A percentile compares a stretch with the other conserved stretches of the same genome.
phyloP scores from a whole-genome alignment of 2,329 filamentous ascomycete species.

The Fusarium heterosporum region DNA sequence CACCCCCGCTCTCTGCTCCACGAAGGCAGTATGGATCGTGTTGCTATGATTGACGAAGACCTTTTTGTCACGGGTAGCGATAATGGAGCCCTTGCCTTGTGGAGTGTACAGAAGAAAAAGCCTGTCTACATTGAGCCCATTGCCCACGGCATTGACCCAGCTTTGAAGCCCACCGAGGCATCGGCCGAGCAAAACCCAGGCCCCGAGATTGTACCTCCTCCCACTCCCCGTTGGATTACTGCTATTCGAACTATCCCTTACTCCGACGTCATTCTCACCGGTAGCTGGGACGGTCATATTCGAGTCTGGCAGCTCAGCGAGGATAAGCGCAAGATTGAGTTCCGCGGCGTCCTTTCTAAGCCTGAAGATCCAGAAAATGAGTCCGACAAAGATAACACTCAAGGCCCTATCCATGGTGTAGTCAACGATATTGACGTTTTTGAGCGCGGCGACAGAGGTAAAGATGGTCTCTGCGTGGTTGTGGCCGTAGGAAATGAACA shows the following conservation, averaged over 20 bases:
- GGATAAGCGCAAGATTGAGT: slow-evolving; percentile 83
- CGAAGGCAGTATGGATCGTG: slow-evolving; percentile 90
- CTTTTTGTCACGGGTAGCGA: slow-evolving; percentile 94
- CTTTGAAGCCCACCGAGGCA: slow-evolving; percentile 73
- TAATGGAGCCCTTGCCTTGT: slow-evolving; percentile 86
- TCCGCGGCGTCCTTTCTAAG: slow-evolving; percentile 73
- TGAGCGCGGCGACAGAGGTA: slow-evolving; percentile 82
- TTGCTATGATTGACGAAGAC: slow-evolving; percentile 88
- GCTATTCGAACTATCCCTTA: slow-evolving; percentile 88
- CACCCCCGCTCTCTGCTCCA: slow-evolving; percentile 67
- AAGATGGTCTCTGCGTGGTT: slow-evolving; percentile 83
- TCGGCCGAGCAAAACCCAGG: slow-evolving; percentile 78
- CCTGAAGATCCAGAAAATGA: slow-evolving; percentile 36
- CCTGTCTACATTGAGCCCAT: slow-evolving; percentile 82
- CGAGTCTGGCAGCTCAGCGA: slow-evolving; percentile 86
- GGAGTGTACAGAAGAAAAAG: slow-evolving; percentile 95
- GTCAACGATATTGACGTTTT: slow-evolving; percentile 91
- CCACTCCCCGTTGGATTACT: slow-evolving; percentile 88
- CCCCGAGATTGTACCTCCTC: slow-evolving; percentile 68
- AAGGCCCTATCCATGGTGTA: slow-evolving; percentile 72
- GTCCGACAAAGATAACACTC: slow-evolving; percentile 48
- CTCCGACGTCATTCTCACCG: slow-evolving; percentile 88
- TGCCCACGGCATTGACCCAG: slow-evolving; percentile 86
- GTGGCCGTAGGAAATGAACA: slow-evolving; percentile 90
- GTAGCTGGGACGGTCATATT: slow-evolving; percentile 90